Base-by-base conservation (phyloP, 371 early-diverging fungal species). In the Mortierella sp. region DNA sequence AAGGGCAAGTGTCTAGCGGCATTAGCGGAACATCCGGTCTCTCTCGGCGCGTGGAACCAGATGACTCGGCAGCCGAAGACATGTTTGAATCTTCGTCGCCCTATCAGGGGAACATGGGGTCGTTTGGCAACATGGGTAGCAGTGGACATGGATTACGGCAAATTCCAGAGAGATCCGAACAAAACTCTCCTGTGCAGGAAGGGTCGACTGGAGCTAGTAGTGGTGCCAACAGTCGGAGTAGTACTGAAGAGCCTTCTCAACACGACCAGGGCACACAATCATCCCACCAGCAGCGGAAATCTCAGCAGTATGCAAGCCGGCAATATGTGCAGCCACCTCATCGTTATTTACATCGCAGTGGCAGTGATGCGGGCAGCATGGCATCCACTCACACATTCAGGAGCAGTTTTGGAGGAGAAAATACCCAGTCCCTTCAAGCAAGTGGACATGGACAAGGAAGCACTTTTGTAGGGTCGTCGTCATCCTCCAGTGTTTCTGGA, bases 121-220 rank as follows among this genome's bases (percentile, higher is more conserved):
- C 21, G 5, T 38, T 26, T 24, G 45, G 49, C 19, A 18, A 54
- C 26, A 18, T 47, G 7, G 47, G 57, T 6, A 38, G 57, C 16
- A 31, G 23, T 50, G 23, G 30, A 9, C 61, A 56, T 48, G 70
- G 73, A 30, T 58, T 72, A n/a, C 63, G 67, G 34, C 67, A 67
- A 41, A 72, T 72, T 26, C 67, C 73, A 10, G 73, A 72, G 43
- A 38, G 73, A 21, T 72, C 73, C 0, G 73, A 72, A 30, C 73
- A 72, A 18, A 67, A 59, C 59, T 72, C 73, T 16, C 73, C 73
- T 19, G 60, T 26, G 1, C 53, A 49, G 19, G 73, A 67, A 8
- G 59, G 50, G 5, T 53, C 62, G 10, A 38, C 45, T 24, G 43
- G 23, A 19, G 31, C 23, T n/a, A 51, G 48, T 24, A 56, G 55